Base-by-base conservation (phyloP, 768 basidiomycete genomes). In the Lentinula detonsa region DNA sequence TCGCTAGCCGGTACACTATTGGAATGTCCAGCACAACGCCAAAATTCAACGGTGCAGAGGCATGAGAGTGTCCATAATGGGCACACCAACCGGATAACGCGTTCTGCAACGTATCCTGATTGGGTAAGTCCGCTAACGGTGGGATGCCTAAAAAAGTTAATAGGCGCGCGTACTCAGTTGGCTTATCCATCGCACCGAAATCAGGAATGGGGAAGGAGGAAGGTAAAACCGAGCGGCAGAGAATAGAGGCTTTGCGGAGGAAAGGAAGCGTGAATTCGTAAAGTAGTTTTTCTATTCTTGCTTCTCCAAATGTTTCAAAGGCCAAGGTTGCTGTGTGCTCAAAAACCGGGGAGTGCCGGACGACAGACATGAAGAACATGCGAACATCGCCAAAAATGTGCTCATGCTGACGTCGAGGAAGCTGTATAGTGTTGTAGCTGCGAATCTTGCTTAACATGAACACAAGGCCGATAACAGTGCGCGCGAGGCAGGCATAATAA, bases 211-310 rank as follows among this genome's bases (percentile, higher is more conserved):
- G 77, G 69, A 88, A 90, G 2, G 83, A 80, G 6, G 78, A 74
- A 2, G 91, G 86, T 46, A 88, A 77, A 43, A 92, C 77, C 0
- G 92, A 83, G 7, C 90, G 87, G 62, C 88, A 91, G 6, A 98
- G 80, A 53, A 98, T 91, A 10, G 93, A 86, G 0, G 89, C 91
- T 0, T 90, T 83, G 16, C 96, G 88, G 9, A 98, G 83, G 79
- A 97, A 98, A 3, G 95, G 95, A 0, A 98, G 78, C 0, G 92
- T 93, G 72, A 95, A 93, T 0, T 86, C 79, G 68, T 95, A 95
- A 37, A 98, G 75, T 49, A 95, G 73, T 71, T 90, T 92, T 68
- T 95, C 89, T 51, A 98, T 88, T 40, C 88, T 80, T 4, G 86
- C 87, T 67, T 93, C 91, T 56, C 93, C 90, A 64, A 93, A 88